Base-by-base conservation (phyloP, 2,329 filamentous ascomycete species). In the Curvularia spicifera region DNA sequence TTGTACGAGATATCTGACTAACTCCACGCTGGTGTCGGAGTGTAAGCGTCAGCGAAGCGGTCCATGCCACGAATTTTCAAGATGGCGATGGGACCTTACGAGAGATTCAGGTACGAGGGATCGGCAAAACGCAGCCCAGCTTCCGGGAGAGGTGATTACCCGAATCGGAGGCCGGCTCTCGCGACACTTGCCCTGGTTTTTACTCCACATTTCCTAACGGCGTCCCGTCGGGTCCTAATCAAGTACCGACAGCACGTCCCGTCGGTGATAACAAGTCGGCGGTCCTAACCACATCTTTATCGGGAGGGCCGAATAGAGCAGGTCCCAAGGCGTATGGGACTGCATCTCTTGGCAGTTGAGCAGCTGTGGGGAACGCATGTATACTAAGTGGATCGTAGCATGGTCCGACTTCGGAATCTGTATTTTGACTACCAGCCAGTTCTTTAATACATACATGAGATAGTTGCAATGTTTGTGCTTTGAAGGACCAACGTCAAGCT, bases 351-450 rank as follows among this genome's bases (percentile, higher is more conserved):
- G 29, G 10, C 3, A 29, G 35, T 26, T 15, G 39, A 20, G 42
- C 43, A 46, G 24, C 31, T 44, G 51, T 48, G 44, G 55, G 33
- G 51, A 29, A 42, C 0, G 22, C 4, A 40, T 48, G 43, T 35
- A 48, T 28, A 39, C 39, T 10, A 28, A 24, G 39, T 2, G 3
- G 28, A 45, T 37, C 31, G 13, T 49, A 22, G 31, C 20, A 49
- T 18, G 51, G 37, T 29, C 47, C 55, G 55, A 57, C 46, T 28
- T 57, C 55, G 55, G 50, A 44, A 42, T 22, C 9, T 31, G 20
- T 54, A 39, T 7, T 20, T 24, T 37, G 4, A 7, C 20, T 22
- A 22, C 31, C 10, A n/a, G 22, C 4, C 15, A 33, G n/a, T 39
- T 20, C 10, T 20, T 29, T 20, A 20, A 22, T 39, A 31, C 29